Evolutionary conservation across 2,329 filamentous ascomycete genomes (phyloP), one percentile per base, ranked within the genome.

Genomic region (Claviceps arundinis): DNA sequence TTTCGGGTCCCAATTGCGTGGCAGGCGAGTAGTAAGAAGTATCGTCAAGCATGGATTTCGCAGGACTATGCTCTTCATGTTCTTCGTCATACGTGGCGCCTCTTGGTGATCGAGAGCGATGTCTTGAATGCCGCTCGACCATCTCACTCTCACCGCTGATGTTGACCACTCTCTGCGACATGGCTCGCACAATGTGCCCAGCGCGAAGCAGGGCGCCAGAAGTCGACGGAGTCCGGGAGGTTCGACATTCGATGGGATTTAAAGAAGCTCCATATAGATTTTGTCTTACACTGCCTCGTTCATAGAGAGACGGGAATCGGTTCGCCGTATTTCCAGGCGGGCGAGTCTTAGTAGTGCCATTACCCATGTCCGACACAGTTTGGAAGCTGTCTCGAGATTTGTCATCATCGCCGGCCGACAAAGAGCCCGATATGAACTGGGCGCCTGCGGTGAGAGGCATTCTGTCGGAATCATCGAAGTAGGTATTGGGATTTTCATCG

Each of bases 161-260:
- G 63, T 97, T 97, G 62, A 98, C 93, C 52, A 98, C 90, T 72
- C 93, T 88, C 70, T 96, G 90, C 37, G 94, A 97, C 82, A 98
- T 95, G 56, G 81, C 81, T 57, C 85, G 80, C 68, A 90, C 80
- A 60, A 89, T 87, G 8, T 85, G 87, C 45, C 85, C 80, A 55
- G 86, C 85, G 59, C 81, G 76, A 24, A 77, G 79, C 50, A 90
- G 66, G 17, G 85, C 84, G 26, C 78, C 78, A 11, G 80, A 76
- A 8, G 78, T 75, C 17, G 82, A 83, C 2, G 79, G 73, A 2
- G 84, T 81, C 41, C 83, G 73, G 44, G 84, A 85, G 45, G 76
- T 71, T 50, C 74, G 72, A 54, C 70, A 66, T 24, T 73, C 74
- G 19, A 68, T 71, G 6, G 80, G 79, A 30, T 68, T 70, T 52